Evolutionary conservation across 345 rosid species (phyloP).

Genomic region (Schrenkiella parvula): DNA sequence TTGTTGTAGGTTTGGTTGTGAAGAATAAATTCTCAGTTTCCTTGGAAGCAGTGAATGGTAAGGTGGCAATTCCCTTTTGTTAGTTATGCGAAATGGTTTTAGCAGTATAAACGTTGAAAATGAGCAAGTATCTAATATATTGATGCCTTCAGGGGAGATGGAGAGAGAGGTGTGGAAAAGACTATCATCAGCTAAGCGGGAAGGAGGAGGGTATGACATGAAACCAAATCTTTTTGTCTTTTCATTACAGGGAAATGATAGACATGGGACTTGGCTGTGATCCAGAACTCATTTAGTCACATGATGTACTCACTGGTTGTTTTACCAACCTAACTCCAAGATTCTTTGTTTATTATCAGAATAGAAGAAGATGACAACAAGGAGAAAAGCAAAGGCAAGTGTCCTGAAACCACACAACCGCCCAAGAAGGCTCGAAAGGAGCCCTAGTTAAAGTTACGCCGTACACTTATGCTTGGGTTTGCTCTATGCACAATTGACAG

Average conservation of each 20-base stretch:
- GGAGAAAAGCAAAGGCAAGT: not conserved
- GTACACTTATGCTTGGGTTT: not conserved
- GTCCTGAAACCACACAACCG: not conserved
- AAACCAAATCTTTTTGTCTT: conserved; percentile 1
- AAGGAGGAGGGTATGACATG: conserved; percentile 6
- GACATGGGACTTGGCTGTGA: not conserved
- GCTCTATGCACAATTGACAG: not conserved
- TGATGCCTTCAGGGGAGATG: conserved; percentile 23
- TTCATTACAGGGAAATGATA: not conserved
- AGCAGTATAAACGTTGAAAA: not conserved
- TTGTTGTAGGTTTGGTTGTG: conserved; percentile 39
- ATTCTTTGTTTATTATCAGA: conserved; percentile 5
- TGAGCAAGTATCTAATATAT: not conserved
- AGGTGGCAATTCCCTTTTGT: not conserved
- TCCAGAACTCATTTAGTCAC: not conserved
- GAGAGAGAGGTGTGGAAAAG: conserved; percentile 27
- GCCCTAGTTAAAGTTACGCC: not conserved
- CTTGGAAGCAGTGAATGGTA: conserved; percentile 53
- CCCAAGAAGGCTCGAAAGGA: not conserved
- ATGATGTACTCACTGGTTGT: not conserved
- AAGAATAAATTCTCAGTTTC: conserved; percentile 39
- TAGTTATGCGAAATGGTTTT: not conserved
- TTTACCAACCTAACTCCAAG: not conserved
- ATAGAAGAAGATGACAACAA: not conserved
- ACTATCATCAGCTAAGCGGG: conserved; percentile 10